Evolutionary conservation across 352 stramenopile species (phyloP), one percentile per base, ranked within the genome.

Genomic region (Phytophthora pini): DNA sequence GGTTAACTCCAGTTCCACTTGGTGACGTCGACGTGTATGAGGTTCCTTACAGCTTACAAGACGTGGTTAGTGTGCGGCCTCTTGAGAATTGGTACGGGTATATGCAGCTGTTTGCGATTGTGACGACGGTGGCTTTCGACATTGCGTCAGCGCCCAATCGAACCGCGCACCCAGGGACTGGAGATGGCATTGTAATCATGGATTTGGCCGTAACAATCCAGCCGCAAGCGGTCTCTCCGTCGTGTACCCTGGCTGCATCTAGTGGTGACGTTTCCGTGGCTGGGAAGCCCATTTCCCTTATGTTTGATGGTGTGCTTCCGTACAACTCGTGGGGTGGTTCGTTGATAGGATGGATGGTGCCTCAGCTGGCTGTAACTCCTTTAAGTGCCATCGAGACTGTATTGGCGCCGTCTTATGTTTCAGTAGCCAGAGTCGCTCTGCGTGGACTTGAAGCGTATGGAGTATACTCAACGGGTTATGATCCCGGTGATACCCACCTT

Each of bases 111-210:
- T 82, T 80, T 55, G 67, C 72, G n/a, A 68, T 86, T 4, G 40
- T 76, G 5, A 80, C 77, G 17, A 82, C 77, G 0, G 77, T 83
- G 17, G 29, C 59, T 26, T 81, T 84, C 40, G 72, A 79, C 44
- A 74, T 87, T 48, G 55, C 3, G 8, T 31, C 52, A 13, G 46
- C 44, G 4, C 31, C 70, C 6, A 78, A 69, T 40, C 58, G 56
- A 40, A 79, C 61, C 7, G 75, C 72, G 5, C 80, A 74, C 40
- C 47, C 72, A 52, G 55, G 56, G n/a, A 20, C 22, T 1, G 72
- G 50, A 5, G 72, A 84, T 22, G 77, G 77, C 10, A 76, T 87
- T 46, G 47, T 55, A 2, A 62, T 87, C 4, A 59, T 77, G 49
- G 75, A 84, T 29, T 56, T 84, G 5, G 73, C 77, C 29, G 39